These are phyloP conservation scores for Arthrobotrys iridis DNA, from an alignment of 2,329 filamentous ascomycete genomes.

Conservation along the genomic window DNA sequence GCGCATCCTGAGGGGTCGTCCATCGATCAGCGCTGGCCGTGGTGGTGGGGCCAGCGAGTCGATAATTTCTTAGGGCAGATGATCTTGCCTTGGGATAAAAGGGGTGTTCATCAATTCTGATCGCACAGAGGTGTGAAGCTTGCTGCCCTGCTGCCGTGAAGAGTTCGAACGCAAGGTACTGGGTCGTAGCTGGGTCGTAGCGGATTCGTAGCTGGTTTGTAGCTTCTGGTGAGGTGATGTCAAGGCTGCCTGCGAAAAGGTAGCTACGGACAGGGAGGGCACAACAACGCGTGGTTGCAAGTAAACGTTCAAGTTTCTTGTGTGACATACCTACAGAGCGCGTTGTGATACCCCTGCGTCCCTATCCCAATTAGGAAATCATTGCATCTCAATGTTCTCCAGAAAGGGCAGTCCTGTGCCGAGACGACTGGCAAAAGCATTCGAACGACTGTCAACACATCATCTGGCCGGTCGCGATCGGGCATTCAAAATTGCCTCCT, in stretches of 20 bases:
- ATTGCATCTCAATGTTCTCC: neutral
- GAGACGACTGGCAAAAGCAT: conserved; percentile 11
- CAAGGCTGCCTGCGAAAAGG: neutral
- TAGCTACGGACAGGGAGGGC: conserved; percentile 9
- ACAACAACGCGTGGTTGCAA: conserved; percentile 50
- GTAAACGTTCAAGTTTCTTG: conserved; percentile 10
- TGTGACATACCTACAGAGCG: conserved; percentile 19
- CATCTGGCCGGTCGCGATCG: neutral
- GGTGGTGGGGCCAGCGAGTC: too few relatives aligned
- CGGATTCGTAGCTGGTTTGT: neutral
- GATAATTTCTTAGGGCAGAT: too few relatives aligned
- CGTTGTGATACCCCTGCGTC: conserved; percentile 9
- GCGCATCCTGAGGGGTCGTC: neutral
- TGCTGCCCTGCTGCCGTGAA: too few relatives aligned
- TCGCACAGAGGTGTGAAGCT: too few relatives aligned
- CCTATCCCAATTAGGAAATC: conserved; percentile 26
- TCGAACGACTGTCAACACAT: conserved; percentile 16
- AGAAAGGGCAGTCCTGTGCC: neutral
- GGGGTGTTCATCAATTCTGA: too few relatives aligned
- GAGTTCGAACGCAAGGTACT: neutral
- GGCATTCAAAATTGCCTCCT: too few relatives aligned
- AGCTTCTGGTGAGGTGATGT: conserved; percentile 6
- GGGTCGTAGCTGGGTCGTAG: neutral
- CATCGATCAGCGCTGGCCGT: too few relatives aligned
- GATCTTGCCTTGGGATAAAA: too few relatives aligned